Percentiles rank a stretch among this genome's conserved stretches.
phyloP scores from a whole-genome alignment of 164 flowering plant species.

The Magnolia kwangsiensis region DNA sequence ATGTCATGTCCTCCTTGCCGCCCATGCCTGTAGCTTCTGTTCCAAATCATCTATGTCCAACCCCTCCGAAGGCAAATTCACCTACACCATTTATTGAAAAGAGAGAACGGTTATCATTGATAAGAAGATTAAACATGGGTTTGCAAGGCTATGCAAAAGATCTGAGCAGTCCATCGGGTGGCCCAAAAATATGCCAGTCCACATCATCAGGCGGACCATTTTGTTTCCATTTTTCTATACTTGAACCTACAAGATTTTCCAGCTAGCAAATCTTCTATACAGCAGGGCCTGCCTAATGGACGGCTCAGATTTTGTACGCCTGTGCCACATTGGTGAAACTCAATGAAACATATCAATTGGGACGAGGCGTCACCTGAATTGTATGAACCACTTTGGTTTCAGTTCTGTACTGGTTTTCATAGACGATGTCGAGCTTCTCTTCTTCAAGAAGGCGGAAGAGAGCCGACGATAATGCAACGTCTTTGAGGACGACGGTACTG shows the following conservation, averaged over 20 bases:
- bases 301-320: neutral
- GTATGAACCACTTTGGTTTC: slow-evolving; percentile 20
- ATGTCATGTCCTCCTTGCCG: neutral
- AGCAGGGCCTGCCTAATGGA: no score
- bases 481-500: slow-evolving; percentile 21
- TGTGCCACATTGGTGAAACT: neutral
- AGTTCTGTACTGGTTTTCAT: slow-evolving; percentile 23
- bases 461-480: slow-evolving; percentile 15
- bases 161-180: neutral
- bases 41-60: neutral
- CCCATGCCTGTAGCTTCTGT: neutral
- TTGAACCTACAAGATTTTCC: no score
- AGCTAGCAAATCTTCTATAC: no score
- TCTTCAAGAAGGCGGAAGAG: slow-evolving; percentile 20
- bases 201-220: no score
- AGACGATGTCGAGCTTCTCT: slow-evolving; percentile 22
- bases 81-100: neutral
- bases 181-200: no score
- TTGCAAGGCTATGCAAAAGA: neutral
- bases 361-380: slow-evolving; percentile 13
- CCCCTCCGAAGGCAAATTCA: neutral
- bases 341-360: neutral
- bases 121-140: neutral
- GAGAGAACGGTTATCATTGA: neutral
- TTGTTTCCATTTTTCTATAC: no score